These are phyloP conservation scores for Acanthamoeba sp. DNA, from an alignment of 208 protist genomes.

Conservation along the genomic window DNA sequence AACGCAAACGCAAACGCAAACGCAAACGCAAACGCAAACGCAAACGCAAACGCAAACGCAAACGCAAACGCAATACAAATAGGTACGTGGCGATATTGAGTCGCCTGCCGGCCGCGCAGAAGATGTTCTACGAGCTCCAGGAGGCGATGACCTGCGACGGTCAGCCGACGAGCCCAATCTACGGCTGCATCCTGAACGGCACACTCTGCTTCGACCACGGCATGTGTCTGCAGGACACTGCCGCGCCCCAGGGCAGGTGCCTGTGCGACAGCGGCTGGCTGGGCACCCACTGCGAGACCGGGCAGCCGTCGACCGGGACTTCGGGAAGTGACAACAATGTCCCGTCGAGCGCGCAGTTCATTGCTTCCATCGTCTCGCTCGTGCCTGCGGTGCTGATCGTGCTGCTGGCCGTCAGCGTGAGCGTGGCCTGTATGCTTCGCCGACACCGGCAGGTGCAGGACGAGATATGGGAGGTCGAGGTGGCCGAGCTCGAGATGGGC, in stretches of 20 bases:
- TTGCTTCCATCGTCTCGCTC: too few species aligned
- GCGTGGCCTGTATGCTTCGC: too few species aligned
- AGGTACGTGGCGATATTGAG: too few species aligned
- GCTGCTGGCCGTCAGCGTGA: too few species aligned
- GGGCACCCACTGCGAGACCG: background rate
- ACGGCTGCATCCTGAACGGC: background rate
- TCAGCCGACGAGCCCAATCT: background rate
- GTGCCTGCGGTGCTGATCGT: too few species aligned
- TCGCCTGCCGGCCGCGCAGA: background rate
- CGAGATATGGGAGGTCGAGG: background rate
- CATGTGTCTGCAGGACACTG: background rate
- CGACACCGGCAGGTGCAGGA: too few species aligned
- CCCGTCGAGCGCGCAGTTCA: too few species aligned
- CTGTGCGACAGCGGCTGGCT: background rate
- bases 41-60: background rate
- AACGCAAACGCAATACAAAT: background rate
- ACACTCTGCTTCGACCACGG: background rate
- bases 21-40: background rate
- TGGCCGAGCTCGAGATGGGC: constrained; percentile 18
- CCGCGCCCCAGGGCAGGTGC: background rate
- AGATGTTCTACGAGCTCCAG: background rate
- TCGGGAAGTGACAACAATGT: too few species aligned
- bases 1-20: background rate
- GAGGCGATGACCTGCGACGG: background rate
- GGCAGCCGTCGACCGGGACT: background rate